Evolutionary conservation across 345 rosid species (phyloP), one percentile per base, ranked within the genome.

Genomic region (Triadica sebifera): DNA sequence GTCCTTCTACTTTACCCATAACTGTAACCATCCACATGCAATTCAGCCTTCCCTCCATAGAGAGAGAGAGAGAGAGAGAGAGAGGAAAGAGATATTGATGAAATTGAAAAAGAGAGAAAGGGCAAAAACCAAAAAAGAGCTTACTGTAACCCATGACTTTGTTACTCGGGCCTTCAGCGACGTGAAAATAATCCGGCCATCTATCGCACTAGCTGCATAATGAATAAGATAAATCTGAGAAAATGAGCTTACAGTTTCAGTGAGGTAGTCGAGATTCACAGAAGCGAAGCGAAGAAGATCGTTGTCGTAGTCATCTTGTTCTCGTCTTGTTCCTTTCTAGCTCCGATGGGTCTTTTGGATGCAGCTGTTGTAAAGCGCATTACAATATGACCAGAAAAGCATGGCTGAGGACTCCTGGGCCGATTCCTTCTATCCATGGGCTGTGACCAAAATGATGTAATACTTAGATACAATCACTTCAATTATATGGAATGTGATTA

Each of bases 1-100:
- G 97, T 67, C 97, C 99, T 88, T 93, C 97, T 25, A 91, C 95
- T 76, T 96, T 93, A 46, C 97, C 97, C 98, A 96, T 93, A 61
- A 91, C 98, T 90, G 85, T 73, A 80, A 70, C 34, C 74, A 80
- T 67, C 67, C 60, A 39, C 12, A 79, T 76, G 45, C 65, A 64
- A 72, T 74, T 38, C 62, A 16, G 0, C 22, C 17, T 5, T 10
- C 51, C 16, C 55, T 41, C 51, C 34, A 29, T 29, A 29, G 34
- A 29, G 12, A 47, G 10, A 12, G 53, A 73, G 49, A 64, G 49
- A 74, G 13, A 43, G 19, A 45, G 55, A 69, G 4, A 24, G 22
- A 57, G 16, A 55, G 8, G 22, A 37, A 10, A 60, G 2, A 56
- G 0, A 15, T 12, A 20, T 64, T 13, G 22, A 37, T 5, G 39